Evolutionary conservation across 2,329 filamentous ascomycete genomes (phyloP), one percentile per base, ranked within the genome.

Genomic region (Clarireedia sp.): DNA sequence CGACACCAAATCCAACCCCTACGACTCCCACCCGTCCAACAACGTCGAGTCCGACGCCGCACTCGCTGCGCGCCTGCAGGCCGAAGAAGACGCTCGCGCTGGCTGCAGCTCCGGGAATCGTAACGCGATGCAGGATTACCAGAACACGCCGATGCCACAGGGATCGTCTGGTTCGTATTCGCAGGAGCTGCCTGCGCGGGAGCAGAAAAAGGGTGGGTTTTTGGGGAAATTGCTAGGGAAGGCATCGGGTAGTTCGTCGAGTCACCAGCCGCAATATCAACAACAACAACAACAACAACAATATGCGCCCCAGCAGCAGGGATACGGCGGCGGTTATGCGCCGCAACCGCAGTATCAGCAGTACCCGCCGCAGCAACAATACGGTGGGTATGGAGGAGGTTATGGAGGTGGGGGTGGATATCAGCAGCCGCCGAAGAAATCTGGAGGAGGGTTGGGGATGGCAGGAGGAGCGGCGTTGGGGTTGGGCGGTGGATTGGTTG

Each of bases 401-500:
- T 58, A 59, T 37, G 70, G 48, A 19, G 70, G 62, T 37, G 70
- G 48, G 19, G 70, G 69, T 38, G 64, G 59, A 7, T 59, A 60
- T 52, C 60, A 68, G 62, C 57, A 69, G 60, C 63, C 62, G 44
- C 63, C 67, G 24, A 26, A 26, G 24, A 26, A 26, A 7, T 26
- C 24, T 5, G 24, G 24, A 8, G 24, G 24, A 7, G 24, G 24
- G 24, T 7, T 92, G 72, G 88, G 89, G n/a, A 77, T 80, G 57
- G 81, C 78, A 1, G 89, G 88, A 48, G 89, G 85, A 51, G 82
- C 85, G 8, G 88, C 88, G 21, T 74, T 95, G 44, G 90, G 90
- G 73, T 70, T 89, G 3, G 90, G 90, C 62, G 90, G 86, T 60
- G 90, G 90, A 70, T 67, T 96, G 67, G 65, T 96, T 1, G 91